Percentiles rank a stretch among this genome's conserved stretches.
phyloP scores from a whole-genome alignment of 352 stramenopile species.

The Globisporangium recalcitrans region DNA sequence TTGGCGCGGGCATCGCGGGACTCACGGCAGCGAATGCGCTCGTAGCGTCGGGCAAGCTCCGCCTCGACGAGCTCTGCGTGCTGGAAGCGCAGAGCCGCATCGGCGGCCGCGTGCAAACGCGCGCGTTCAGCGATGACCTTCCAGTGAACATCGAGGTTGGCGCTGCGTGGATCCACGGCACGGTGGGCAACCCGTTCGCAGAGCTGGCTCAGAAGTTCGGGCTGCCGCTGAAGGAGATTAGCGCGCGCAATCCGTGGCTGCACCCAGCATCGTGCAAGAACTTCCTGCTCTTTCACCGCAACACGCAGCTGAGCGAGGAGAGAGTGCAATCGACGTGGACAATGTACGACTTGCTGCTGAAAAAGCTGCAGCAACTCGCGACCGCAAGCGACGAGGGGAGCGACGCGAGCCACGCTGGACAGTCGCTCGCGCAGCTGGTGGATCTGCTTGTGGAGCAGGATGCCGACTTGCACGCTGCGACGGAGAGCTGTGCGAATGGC shows the following conservation, averaged over 20 bases:
- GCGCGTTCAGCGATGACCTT: slow-evolving; percentile 38
- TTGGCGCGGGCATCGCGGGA: slow-evolving; percentile 44
- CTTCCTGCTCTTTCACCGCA: slow-evolving; percentile 41
- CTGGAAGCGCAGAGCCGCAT: slow-evolving; percentile 47
- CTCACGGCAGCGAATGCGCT: slow-evolving; percentile 42
- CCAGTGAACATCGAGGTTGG: slow-evolving; percentile 46
- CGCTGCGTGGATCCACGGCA: slow-evolving; percentile 60
- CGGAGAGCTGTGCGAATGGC: slow-evolving; percentile 20
- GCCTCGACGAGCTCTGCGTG: slow-evolving; percentile 28
- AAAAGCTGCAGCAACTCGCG: slow-evolving; percentile 33
- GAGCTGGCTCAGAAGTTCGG: slow-evolving; percentile 29
- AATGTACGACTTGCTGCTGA: slow-evolving; percentile 41
- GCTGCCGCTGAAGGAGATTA: slow-evolving; percentile 46
- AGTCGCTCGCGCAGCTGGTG: slow-evolving; percentile 33
- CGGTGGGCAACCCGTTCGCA: slow-evolving; percentile 37
- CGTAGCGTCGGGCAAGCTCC: slow-evolving; percentile 28
- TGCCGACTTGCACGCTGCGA: slow-evolving; percentile 16
- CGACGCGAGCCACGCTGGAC: slow-evolving; percentile 8
- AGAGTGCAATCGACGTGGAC: slow-evolving; percentile 36
- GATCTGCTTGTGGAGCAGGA: slow-evolving; percentile 25
- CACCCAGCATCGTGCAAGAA: slow-evolving; percentile 38
- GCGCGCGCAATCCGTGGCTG: slow-evolving; percentile 51
- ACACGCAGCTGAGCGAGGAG: slow-evolving; percentile 21
- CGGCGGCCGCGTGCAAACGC: slow-evolving; percentile 44
- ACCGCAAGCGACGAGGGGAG: slow-evolving; percentile 6